phyloP scores from a whole-genome alignment of 2,329 filamentous ascomycete genomes.

The Sporothrix inflata region DNA sequence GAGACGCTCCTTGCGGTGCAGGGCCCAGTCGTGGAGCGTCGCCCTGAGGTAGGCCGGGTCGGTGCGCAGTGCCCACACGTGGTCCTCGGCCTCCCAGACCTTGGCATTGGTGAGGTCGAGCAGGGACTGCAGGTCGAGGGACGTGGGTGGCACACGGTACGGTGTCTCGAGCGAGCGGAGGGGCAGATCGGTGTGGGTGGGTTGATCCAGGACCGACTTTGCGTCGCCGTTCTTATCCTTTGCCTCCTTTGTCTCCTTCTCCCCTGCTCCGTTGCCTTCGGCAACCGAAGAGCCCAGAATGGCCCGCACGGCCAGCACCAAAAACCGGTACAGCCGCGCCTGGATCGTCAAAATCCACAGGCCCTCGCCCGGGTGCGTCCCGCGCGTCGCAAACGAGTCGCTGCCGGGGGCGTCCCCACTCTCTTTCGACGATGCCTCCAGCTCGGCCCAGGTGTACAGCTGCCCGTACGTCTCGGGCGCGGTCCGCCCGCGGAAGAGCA shows the following conservation, averaged over 20 bases:
- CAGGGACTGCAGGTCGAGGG: conserved; percentile 26
- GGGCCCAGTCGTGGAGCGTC: conserved; percentile 25
- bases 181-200: conserved; percentile 12
- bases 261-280: background rate
- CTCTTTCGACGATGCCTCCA: conserved; percentile 13
- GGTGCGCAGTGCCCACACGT: conserved; percentile 33
- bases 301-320: conserved; percentile 20
- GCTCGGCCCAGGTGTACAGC: conserved; percentile 31
- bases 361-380: conserved; percentile 33
- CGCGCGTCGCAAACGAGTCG: conserved; percentile 31
- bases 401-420: background rate
- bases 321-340: conserved; percentile 30
- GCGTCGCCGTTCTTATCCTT: background rate
- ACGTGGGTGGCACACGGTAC: conserved; percentile 26
- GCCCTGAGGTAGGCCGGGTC: conserved; percentile 32
- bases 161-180: conserved; percentile 28
- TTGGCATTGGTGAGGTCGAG: conserved; percentile 29
- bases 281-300: background rate
- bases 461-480: conserved; percentile 43
- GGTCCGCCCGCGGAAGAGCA: conserved; percentile 42
- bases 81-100: conserved; percentile 30
- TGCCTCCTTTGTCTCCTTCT: background rate
- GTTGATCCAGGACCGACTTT: background rate
- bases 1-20: conserved; percentile 31
- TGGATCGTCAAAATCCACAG: conserved; percentile 33